phyloP scores from a whole-genome alignment of 148 eudicot genomes.

The Camellia japonica region DNA sequence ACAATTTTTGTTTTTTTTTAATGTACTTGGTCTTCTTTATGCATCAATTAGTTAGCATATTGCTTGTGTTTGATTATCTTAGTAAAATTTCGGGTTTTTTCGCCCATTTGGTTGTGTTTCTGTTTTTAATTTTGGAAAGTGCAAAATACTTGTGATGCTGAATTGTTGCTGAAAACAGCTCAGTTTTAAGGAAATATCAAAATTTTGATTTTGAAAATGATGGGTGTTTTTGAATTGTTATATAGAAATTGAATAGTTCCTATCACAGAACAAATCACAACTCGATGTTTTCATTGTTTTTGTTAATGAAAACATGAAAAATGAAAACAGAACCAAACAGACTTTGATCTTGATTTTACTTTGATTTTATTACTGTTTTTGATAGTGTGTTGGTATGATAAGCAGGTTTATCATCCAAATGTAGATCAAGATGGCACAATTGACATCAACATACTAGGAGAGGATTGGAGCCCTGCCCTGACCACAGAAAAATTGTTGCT shows the following conservation, averaged over 20 bases:
- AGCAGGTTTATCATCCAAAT: slow-evolving; percentile 16
- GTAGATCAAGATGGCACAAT: not conserved
- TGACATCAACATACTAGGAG: not conserved
- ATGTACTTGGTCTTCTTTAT: not conserved
- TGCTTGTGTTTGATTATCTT: not conserved
- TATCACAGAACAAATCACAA: no score
- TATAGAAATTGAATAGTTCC: no score
- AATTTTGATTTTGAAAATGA: no score
- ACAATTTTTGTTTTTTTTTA: not conserved
- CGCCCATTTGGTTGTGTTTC: no score
- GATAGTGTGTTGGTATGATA: not conserved
- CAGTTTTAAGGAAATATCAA: no score
- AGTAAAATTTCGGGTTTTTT: not conserved
- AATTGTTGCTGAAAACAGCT: no score
- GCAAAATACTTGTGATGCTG: no score
- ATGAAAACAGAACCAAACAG: no score
- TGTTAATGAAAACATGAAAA: no score
- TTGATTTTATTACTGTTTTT: not conserved
- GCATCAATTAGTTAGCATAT: not conserved
- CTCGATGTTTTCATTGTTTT: no score
- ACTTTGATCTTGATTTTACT: not conserved
- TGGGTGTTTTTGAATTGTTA: no score
- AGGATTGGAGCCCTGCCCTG: slow-evolving; percentile 5
- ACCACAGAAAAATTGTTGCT: slow-evolving; percentile 4
- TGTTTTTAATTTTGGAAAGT: no score